phyloP scores from a whole-genome alignment of 176 grass and related monocot species.

The Rhynchospora pubera region DNA sequence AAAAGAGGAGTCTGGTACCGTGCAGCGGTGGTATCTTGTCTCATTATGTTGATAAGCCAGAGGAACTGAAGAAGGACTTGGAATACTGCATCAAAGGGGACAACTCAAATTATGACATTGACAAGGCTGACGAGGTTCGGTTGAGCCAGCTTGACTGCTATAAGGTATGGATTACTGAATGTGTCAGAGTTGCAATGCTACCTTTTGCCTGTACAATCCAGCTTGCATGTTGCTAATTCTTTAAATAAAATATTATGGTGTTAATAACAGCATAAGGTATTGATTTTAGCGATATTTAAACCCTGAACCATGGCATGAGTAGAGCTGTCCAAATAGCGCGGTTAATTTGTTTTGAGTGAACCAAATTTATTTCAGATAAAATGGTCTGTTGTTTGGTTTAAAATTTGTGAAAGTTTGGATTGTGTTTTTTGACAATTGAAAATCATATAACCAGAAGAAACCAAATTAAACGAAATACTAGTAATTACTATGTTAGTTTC shows the following conservation, averaged over 20 bases:
- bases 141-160: constrained; percentile 78
- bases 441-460: too few species aligned
- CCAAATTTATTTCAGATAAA: too few species aligned
- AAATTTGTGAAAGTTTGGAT: too few species aligned
- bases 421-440: too few species aligned
- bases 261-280: not conserved
- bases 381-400: too few species aligned
- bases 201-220: not conserved
- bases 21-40: constrained; percentile 5
- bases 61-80: constrained; percentile 77
- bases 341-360: too few species aligned
- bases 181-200: not conserved
- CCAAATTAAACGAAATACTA: too few species aligned
- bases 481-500: too few species aligned
- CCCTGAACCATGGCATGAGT: not conserved
- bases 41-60: constrained; percentile 25
- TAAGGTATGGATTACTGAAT: constrained; percentile 14
- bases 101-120: constrained; percentile 33
- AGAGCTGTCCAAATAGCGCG: too few species aligned
- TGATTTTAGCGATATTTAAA: not conserved
- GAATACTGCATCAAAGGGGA: constrained; percentile 59
- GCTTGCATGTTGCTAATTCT: not conserved
- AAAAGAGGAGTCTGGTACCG: constrained; percentile 13
- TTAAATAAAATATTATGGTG: not conserved
- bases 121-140: constrained; percentile 40